Conservation (phyloP, 371 early-diverging fungal species). For the Chytridiales sp. region DNA sequence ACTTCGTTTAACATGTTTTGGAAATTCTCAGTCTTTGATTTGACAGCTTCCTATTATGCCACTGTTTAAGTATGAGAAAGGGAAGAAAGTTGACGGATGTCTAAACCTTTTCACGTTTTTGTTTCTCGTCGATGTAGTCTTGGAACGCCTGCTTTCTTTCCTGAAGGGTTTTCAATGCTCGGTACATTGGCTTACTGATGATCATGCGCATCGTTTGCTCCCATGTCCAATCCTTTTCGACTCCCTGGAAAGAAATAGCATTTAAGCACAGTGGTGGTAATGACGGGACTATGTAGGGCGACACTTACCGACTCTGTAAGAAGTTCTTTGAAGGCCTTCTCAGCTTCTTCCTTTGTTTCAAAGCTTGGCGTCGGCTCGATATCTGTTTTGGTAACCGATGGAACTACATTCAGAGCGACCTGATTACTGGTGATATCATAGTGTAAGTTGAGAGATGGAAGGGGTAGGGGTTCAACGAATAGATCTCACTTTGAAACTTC, state of each 20-base stretch:
- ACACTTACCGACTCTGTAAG: constrained; percentile 66
- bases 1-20: constrained; percentile 46
- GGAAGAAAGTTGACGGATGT: not conserved
- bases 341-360: constrained; percentile 78
- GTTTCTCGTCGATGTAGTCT: constrained; percentile 61
- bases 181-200: constrained; percentile 78
- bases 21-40: constrained; percentile 49
- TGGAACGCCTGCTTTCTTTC: constrained; percentile 83
- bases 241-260: constrained; percentile 55
- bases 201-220: constrained; percentile 86
- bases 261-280: constrained; percentile 7
- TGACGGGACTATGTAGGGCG: constrained; percentile 9
- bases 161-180: constrained; percentile 73
- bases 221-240: constrained; percentile 84
- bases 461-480: too few species aligned
- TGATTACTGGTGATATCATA: not conserved
- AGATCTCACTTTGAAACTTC: not conserved
- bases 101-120: constrained; percentile 47
- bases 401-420: not conserved
- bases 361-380: constrained; percentile 44
- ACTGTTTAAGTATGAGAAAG: not conserved
- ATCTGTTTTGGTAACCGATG: constrained; percentile 13
- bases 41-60: constrained; percentile 31
- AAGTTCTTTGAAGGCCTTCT: constrained; percentile 73
- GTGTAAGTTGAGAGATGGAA: constrained; percentile 3